Evolutionary conservation across 2,329 filamentous ascomycete species (phyloP).

Genomic region (Botrytis deweyae): DNA sequence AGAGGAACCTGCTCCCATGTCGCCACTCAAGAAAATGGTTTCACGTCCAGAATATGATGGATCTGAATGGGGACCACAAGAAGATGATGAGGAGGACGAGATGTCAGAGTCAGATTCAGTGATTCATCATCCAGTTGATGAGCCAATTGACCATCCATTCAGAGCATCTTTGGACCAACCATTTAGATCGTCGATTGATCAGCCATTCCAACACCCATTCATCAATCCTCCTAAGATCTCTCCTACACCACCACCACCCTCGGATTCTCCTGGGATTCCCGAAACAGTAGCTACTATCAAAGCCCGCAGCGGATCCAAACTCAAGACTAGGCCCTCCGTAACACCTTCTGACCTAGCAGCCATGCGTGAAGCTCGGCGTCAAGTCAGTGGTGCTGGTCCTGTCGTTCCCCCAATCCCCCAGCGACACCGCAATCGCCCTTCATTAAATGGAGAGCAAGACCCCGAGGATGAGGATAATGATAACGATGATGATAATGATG

Average conservation of each 20-base stretch:
- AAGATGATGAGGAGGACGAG: slow-evolving; percentile 44
- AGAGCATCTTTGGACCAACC: slow-evolving; percentile 12
- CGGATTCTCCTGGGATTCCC: slow-evolving; percentile 64
- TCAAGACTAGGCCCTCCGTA: slow-evolving; percentile 85
- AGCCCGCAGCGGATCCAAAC: slow-evolving; percentile 71
- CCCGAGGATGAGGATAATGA: slow-evolving; percentile 31
- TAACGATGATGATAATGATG: slow-evolving; percentile 32
- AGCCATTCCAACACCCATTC: slow-evolving; percentile 11
- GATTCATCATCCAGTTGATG: slow-evolving; percentile 60
- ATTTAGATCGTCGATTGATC: slow-evolving; percentile 16
- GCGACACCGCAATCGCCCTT: slow-evolving; percentile 57
- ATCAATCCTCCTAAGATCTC: slow-evolving; percentile 46
- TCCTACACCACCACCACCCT: slow-evolving; percentile 31
- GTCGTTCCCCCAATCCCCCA: slow-evolving; percentile 60
- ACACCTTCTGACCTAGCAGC: slow-evolving; percentile 80
- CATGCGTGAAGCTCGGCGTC: slow-evolving; percentile 83
- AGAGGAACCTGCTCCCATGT: slow-evolving; percentile 30
- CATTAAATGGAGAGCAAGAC: slow-evolving; percentile 46
- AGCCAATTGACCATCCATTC: slow-evolving; percentile 10
- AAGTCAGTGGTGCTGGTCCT: slow-evolving; percentile 75
- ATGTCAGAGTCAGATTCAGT: slow-evolving; percentile 81
- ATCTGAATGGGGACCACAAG: slow-evolving; percentile 57
- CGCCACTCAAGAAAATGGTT: slow-evolving; percentile 38
- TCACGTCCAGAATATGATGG: slow-evolving; percentile 65
- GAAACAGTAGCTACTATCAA: slow-evolving; percentile 87